Conservation (phyloP, 441 rosid genomes). For the Corymbia citriodora region DNA sequence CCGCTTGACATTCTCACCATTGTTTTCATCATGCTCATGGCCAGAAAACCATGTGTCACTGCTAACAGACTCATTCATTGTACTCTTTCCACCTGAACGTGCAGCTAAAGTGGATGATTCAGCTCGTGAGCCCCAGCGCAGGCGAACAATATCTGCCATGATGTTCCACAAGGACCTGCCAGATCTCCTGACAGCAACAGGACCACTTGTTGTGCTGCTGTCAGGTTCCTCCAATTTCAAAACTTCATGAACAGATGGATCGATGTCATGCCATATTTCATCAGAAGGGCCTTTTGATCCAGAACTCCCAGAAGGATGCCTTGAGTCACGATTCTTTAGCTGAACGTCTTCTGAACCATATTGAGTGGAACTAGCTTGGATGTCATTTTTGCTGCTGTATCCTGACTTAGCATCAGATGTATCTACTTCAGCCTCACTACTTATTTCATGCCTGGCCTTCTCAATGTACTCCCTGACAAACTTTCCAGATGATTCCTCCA, state of each 20-base stretch:
- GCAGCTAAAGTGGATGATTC: constrained; percentile 50
- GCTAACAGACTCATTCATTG: constrained; percentile 53
- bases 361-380: constrained; percentile 19
- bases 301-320: constrained; percentile 39
- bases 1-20: constrained; percentile 40
- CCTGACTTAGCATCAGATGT: constrained; percentile 15
- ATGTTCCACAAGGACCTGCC: constrained; percentile 76
- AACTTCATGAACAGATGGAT: constrained; percentile 43
- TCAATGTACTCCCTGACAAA: constrained; percentile 67
- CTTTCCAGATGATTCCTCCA: constrained; percentile 53
- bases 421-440: constrained; percentile 37
- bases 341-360: constrained; percentile 20
- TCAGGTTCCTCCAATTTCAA: constrained; percentile 34
- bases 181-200: constrained; percentile 44
- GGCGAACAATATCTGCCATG: constrained; percentile 55
- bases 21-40: constrained; percentile 58
- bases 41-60: constrained; percentile 89
- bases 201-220: constrained; percentile 24
- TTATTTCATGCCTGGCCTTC: constrained; percentile 46
- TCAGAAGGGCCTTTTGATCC: constrained; percentile 78
- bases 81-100: constrained; percentile 48
- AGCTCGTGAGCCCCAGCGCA: constrained; percentile 66
- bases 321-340: constrained; percentile 32
- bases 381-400: constrained; percentile 20
- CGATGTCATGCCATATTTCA: constrained; percentile 76